phyloP scores from a whole-genome alignment of 352 stramenopile species.

The Globisporangium middletonii region DNA sequence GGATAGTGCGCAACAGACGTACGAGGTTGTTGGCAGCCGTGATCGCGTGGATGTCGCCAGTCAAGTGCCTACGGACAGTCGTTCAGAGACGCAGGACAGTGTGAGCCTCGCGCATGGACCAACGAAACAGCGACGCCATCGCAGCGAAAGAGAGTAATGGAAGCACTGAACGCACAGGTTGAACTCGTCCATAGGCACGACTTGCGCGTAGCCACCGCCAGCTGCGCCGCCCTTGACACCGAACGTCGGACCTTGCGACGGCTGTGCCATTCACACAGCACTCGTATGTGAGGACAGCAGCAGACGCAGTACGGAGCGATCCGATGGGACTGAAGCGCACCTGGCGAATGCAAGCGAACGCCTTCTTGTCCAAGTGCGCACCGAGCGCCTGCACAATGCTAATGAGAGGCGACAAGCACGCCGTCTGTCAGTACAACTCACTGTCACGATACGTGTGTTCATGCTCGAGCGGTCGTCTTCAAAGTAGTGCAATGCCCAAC shows the following conservation, averaged over 20 bases:
- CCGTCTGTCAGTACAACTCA: background rate
- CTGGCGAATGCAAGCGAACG: conserved; percentile 97
- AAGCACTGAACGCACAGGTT: conserved; percentile 81
- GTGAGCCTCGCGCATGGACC: too few species aligned
- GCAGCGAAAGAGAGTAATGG: conserved; percentile 5
- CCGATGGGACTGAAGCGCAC: conserved; percentile 38
- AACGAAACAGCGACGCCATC: conserved; percentile 19
- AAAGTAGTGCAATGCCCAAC: background rate
- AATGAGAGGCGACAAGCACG: too few species aligned
- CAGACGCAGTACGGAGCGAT: background rate
- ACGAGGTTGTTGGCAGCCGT: conserved; percentile 97
- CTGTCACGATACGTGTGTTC: background rate
- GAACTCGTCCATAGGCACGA: conserved; percentile 97
- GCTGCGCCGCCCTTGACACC: conserved; percentile 94
- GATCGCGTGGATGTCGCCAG: conserved; percentile 98
- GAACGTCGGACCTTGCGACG: conserved; percentile 97
- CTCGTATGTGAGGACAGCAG: conserved; percentile 5
- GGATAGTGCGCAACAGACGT: background rate
- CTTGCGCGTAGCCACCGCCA: conserved; percentile 91
- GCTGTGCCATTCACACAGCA: conserved; percentile 33
- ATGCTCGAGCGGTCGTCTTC: background rate
- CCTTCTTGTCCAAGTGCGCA: conserved; percentile 90
- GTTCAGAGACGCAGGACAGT: background rate
- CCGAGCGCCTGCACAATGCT: conserved; percentile 94
- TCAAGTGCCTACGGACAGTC: conserved; percentile 83